Evolutionary conservation across 2,329 filamentous ascomycete species (phyloP), one percentile per base, ranked within the genome.

Genomic region (Chrysosporium queenslandicum): DNA sequence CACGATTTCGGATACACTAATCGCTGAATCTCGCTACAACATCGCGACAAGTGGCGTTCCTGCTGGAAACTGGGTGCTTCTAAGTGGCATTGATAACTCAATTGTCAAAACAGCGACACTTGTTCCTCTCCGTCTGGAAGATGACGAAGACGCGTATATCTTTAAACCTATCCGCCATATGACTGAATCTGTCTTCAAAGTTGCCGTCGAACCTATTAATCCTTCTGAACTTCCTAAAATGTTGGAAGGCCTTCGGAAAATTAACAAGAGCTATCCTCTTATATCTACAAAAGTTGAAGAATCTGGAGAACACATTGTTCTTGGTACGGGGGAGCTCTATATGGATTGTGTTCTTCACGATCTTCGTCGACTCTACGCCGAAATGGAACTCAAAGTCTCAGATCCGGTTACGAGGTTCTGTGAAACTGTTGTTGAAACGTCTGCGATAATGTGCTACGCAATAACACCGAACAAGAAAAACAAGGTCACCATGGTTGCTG

Each of bases 391-490:
- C 71, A 97, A 97, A 71, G 88, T 98, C 46, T 98, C 92, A 0
- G 92, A 98, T 66, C 92, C 92, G 0, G 91, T 98, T 40, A 97
- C 92, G 14, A 80, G 92, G 45, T 98, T 98, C 76, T 96, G 89
- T 70, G 92, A 98, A 72, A 98, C 92, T 0, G 91, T 96, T 23
- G 89, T 95, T 34, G 92, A 98, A 68, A 94, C 92, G 59, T 96
- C 89, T 16, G 90, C 90, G 18, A 96, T 94, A 55, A 96, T 96
- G 71, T 98, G 92, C 72, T 98, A 96, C 67, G 91, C 92, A 20
- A 82, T 95, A 60, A 97, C 92, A 2, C 92, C 92, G 1, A 98
- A 98, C 74, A 98, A 98, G 74, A 96, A 96, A 75, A 98, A 98
- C 74, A 95, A 94, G 69, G 86, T 98, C 63, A 97, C 92, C 32